Base-by-base conservation (phyloP, 2,329 filamentous ascomycete species). In the Trichoderma guizhouense region DNA sequence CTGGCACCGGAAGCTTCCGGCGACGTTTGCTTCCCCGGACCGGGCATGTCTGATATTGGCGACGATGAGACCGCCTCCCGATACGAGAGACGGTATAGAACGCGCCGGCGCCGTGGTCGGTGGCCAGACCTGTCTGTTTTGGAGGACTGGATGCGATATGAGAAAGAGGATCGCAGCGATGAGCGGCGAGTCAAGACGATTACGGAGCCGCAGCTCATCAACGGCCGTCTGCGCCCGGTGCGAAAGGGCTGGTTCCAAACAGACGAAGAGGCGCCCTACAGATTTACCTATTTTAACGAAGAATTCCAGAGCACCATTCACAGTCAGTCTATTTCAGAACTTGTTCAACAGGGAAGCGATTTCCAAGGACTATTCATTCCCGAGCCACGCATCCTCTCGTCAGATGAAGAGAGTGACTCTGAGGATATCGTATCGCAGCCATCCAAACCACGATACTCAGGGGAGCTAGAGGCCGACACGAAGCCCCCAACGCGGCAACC, bases 221-320 rank as follows among this genome's bases (percentile, higher is more conserved):
- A 95, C 72, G 96, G 96, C 0, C 89, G 96, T 69, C 84, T 99
- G 58, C 90, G 96, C 6, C 94, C 95, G 14, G 90, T 93, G 51
- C 90, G 92, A 74, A 89, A 88, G 76, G 88, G 89, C 15, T 99
- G 95, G 95, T 95, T 94, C 79, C 89, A 92, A 51, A 90, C 93
- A 68, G 93, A 96, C 74, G 95, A 97, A 73, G 95, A 98, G 75
- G 90, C 92, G 0, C 96, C 96, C 0, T 98, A 97, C 80, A 89
- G 96, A 30, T 99, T 98, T 80, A 98, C 96, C 0, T 99, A 99
- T 81, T 99, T 99, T 86, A 98, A 98, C 81, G 96, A 98, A 79
- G 94, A 97, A 74, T 94, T 98, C 71, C 92, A 94, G 77, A 97
- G 93, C 80, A 99, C 96, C 0, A 97, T 99, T 73, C 96, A 99